Conservation (phyloP, 768 basidiomycete species). For the Mycena venus region DNA sequence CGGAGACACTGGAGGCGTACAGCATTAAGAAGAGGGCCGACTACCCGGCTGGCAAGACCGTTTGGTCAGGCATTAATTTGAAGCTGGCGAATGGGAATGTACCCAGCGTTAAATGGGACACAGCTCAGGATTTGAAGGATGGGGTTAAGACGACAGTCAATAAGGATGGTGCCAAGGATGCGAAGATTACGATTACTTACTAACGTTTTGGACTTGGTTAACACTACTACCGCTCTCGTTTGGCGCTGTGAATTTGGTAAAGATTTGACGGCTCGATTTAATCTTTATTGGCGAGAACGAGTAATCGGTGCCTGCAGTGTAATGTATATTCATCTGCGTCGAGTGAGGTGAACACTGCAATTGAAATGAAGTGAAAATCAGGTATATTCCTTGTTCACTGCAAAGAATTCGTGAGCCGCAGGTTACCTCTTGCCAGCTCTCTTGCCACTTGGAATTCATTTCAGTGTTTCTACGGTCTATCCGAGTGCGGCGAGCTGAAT, state of each 20-base stretch:
- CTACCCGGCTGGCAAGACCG: background rate
- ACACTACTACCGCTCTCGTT: background rate
- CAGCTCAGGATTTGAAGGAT: background rate
- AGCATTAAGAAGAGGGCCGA: background rate
- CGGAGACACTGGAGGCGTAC: background rate
- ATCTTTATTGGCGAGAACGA: background rate
- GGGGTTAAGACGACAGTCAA: background rate
- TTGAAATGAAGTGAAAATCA: too few relatives aligned
- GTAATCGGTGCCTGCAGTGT: background rate
- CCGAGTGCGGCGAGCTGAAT: too few relatives aligned
- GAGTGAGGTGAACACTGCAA: background rate
- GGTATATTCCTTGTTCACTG: background rate
- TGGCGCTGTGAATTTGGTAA: background rate
- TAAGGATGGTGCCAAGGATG: background rate
- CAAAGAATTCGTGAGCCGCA: background rate
- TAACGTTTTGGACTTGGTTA: background rate
- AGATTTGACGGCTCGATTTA: background rate
- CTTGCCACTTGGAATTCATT: too few relatives aligned
- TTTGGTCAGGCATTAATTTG: background rate
- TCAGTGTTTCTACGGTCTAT: too few relatives aligned
- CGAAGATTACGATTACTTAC: background rate
- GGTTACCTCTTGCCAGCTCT: too few relatives aligned
- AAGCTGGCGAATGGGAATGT: background rate
- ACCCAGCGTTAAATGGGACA: background rate
- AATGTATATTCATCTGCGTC: background rate